phyloP scores from a whole-genome alignment of 2,329 filamentous ascomycete genomes.

The Geosmithia flava region DNA sequence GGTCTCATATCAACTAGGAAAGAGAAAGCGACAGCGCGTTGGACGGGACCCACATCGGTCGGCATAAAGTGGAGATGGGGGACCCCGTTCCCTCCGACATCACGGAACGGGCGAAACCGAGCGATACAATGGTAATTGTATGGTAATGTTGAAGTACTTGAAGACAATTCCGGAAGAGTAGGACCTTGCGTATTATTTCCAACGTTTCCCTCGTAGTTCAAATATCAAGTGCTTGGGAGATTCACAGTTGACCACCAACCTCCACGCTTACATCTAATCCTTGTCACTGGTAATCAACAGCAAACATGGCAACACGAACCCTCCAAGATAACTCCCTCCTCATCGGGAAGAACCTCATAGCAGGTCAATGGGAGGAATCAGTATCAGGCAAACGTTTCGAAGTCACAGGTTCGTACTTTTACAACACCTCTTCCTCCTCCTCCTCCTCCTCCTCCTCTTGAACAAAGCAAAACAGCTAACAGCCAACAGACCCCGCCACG shows the following conservation, averaged over 20 bases:
- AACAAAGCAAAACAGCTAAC: not conserved
- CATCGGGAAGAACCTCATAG: constrained; percentile 48
- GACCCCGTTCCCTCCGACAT: too few species aligned
- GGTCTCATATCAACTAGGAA: not conserved
- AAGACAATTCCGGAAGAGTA: too few species aligned
- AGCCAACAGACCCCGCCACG: constrained; percentile 55
- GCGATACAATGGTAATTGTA: too few species aligned
- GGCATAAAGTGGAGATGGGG: constrained; percentile 39
- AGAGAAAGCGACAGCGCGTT: not conserved
- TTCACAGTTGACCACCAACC: too few species aligned
- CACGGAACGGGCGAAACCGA: too few species aligned
- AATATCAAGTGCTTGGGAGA: too few species aligned
- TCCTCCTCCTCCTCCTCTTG: too few species aligned
- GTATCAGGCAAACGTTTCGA: constrained; percentile 1
- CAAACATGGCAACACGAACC: not conserved
- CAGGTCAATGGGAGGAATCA: constrained; percentile 60
- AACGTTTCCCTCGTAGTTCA: too few species aligned
- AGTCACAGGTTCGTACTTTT: not conserved
- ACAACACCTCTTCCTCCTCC: not conserved
- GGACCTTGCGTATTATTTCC: too few species aligned
- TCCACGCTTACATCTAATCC: not conserved
- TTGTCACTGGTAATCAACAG: constrained; percentile 15
- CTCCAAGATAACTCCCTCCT: constrained; percentile 50
- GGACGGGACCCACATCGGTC: constrained; percentile 16
- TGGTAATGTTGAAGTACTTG: too few species aligned